Conservation (phyloP, 306 rosid species). For the Chamaecrista fasciculata region DNA sequence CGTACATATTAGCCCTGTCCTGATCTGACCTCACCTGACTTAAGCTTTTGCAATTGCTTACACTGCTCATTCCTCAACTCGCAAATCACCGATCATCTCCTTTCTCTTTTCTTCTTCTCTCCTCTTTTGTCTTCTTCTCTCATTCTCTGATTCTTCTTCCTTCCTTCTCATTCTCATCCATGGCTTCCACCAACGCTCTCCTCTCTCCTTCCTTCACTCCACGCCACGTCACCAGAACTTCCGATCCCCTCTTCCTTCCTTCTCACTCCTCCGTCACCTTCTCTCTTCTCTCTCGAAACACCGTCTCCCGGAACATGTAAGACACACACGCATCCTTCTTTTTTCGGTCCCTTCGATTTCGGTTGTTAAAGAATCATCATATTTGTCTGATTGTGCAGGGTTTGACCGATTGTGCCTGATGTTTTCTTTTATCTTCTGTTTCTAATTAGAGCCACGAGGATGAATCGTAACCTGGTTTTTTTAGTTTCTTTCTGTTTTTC, state of each 20-base stretch:
- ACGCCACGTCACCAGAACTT: constrained; percentile 26
- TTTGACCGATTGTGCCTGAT: not conserved
- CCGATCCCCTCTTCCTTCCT: constrained; percentile 39
- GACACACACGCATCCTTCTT: not conserved
- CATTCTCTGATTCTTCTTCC: not conserved
- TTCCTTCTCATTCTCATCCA: not conserved
- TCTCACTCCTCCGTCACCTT: constrained; percentile 12
- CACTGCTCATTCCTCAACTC: too few species aligned
- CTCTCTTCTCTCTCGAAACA: constrained; percentile 7
- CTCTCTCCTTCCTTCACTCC: constrained; percentile 46
- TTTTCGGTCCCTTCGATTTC: not conserved
- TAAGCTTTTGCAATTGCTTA: too few species aligned
- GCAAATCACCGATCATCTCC: too few species aligned
- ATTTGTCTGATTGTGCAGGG: not conserved
- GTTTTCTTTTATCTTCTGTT: not conserved
- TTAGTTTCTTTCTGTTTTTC: not conserved
- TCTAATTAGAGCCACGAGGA: not conserved
- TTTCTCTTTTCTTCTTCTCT: too few species aligned
- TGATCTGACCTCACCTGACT: too few species aligned
- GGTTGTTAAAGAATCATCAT: not conserved
- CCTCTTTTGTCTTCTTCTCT: not conserved
- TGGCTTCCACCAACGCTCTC: constrained; percentile 57
- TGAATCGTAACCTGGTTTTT: not conserved
- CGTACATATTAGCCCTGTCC: too few species aligned
- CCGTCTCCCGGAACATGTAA: constrained; percentile 37